Percentiles rank a stretch among this genome's conserved stretches.
Conservation (phyloP, 2,329 filamentous ascomycete species). For the Xylaria sp. region DNA sequence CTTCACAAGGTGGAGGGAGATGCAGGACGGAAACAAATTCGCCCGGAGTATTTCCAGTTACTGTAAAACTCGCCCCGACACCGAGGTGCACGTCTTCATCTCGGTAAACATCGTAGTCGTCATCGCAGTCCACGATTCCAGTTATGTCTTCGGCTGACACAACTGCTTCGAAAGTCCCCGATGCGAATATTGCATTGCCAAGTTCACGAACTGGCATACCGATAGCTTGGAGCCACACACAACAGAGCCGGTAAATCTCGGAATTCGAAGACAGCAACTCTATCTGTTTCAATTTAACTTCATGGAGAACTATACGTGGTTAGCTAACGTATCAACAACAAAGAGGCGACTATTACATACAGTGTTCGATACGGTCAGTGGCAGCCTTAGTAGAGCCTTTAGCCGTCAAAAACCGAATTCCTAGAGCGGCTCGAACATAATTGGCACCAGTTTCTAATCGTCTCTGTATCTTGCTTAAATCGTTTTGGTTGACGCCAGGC, state of each 20-base stretch:
- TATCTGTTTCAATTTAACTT: slow-evolving; percentile 27
- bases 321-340: slow-evolving; percentile 1
- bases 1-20: background rate
- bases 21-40: background rate
- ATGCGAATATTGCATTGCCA: background rate
- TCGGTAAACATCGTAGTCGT: slow-evolving; percentile 17
- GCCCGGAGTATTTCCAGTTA: background rate
- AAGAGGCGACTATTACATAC: slow-evolving; percentile 22
- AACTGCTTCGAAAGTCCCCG: background rate
- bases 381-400: background rate
- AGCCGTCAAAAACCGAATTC: slow-evolving; percentile 6
- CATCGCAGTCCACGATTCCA: slow-evolving; percentile 6
- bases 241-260: slow-evolving; percentile 24
- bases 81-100: background rate
- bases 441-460: slow-evolving; percentile 22
- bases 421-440: slow-evolving; percentile 32
- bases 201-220: slow-evolving; percentile 23
- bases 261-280: slow-evolving; percentile 28
- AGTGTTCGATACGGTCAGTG: slow-evolving; percentile 12
- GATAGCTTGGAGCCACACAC: slow-evolving; percentile 32
- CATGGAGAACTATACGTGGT: slow-evolving; percentile 31
- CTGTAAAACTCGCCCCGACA: background rate
- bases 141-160: background rate
- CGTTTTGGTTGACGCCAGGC: slow-evolving; percentile 24
- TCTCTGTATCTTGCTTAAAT: slow-evolving; percentile 13